These are phyloP conservation scores for Spathaspora sp. DNA, from an alignment of 1,139 yeast species.

Conservation along the genomic window DNA sequence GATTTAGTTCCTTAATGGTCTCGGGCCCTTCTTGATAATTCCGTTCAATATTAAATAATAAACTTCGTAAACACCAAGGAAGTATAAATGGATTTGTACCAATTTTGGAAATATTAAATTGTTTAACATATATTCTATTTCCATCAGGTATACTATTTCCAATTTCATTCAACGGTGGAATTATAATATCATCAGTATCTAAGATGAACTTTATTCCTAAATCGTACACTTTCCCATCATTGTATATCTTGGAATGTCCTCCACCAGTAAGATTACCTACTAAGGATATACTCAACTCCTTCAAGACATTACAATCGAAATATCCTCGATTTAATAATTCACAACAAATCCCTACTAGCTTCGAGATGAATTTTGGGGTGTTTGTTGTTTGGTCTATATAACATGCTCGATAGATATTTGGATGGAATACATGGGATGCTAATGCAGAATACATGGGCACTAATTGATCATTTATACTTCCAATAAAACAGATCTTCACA, in stretches of 20 bases:
- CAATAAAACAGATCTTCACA: conserved; percentile 77
- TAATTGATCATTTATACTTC: conserved; percentile 87
- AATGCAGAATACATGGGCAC: conserved; percentile 90
- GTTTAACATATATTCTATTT: conserved; percentile 56
- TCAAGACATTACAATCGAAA: conserved; percentile 74
- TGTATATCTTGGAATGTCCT: conserved; percentile 89
- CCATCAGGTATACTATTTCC: conserved; percentile 25
- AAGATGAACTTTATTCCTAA: conserved; percentile 72
- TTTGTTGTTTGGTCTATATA: conserved; percentile 70
- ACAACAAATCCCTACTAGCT: conserved; percentile 47
- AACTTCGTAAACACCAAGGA: conserved; percentile 92
- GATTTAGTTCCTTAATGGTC: conserved; percentile 61
- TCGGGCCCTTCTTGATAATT: conserved; percentile 46
- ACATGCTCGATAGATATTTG: conserved; percentile 85
- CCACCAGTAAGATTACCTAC: conserved; percentile 94
- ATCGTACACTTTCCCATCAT: conserved; percentile 82
- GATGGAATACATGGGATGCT: conserved; percentile 82
- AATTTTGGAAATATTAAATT: conserved; percentile 58
- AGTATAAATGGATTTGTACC: conserved; percentile 80
- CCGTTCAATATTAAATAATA: conserved; percentile 62
- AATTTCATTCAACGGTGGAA: conserved; percentile 19
- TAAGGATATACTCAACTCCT: conserved; percentile 76
- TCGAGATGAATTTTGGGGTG: conserved; percentile 48
- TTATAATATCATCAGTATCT: conserved; percentile 67
- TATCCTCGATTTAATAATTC: conserved; percentile 62